Evolutionary conservation across 257 asterid species (phyloP), one percentile per base, ranked within the genome.

Genomic region (Nemophila menziesii): DNA sequence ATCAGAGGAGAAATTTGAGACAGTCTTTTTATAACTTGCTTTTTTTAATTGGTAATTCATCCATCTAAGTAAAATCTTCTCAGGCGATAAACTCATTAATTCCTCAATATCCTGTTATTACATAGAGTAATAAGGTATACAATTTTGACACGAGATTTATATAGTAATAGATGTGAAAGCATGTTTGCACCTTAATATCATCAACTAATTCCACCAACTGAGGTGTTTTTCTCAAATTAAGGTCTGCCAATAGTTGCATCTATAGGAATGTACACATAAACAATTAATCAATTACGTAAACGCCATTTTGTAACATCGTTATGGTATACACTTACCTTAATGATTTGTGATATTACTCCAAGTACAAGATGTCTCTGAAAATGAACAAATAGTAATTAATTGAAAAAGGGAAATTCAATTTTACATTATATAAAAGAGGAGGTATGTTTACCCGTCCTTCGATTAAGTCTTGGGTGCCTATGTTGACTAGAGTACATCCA

Each of bases 351-450:
- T 67, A 89, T 83, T 59, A 89, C 67, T 53, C 97, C 97, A 43
- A 87, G 97, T 60, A 87, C 97, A 65, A 89, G 95, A 62, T 89
- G 97, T 61, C 96, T 81, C 98, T 90, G 93, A 62, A 65, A 73
- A 61, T 46, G 24, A 48, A 43, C 26, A 52, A 43, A 44, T 51
- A 18, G 22, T 38, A 5, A 26, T 24, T 41, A 26, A 2, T 21
- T 13, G 20, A 36, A 5, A 34, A 15, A 21, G 36, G 33, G 14
- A 20, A 47, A 61, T 8, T 50, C 7, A 39, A 11, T 16, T 27
- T 14, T 18, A 13, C 17, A 46, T 43, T 14, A 44, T 33, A 46
- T 46, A 57, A 40, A 49, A 45, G 38, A 8, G 16, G 36, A 20
- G 40, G 46, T 20, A 56, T 42, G 2, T 85, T 58, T 83, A 90